Evolutionary conservation across 768 basidiomycete genomes (phyloP), one percentile per base, ranked within the genome.

Genomic region (Agaricus bisporus): DNA sequence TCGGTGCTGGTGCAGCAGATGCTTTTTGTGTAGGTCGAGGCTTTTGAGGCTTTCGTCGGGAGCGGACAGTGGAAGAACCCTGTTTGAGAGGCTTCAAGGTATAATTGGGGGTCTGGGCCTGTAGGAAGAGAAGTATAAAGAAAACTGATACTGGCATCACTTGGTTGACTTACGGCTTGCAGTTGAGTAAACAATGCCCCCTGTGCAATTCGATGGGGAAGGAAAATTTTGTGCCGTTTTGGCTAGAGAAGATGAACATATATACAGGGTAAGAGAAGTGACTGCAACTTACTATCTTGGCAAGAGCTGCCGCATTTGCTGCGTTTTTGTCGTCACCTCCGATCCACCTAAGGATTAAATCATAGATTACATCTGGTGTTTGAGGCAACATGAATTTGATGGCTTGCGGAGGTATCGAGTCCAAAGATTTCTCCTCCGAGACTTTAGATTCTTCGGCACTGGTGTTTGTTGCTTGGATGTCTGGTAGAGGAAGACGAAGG

Each of bases 51-150:
- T 67, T 66, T 9, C 53, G 53, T 51, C 63, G 70, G 9, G 59
- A 59, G 25, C 65, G 63, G 41, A 63, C 51, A 2, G 69, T 54
- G 44, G 60, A 61, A 9, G 72, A 63, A 5, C 76, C 70, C 35
- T 83, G 78, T 61, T 81, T 85, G 35, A 89, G 72, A 3, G 71
- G 64, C 57, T 77, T 86, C 75, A 82, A 81, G 2, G 72, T 65
- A 61, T 76, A 75, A 64, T 0, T 51, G 51, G 77, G 72, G 0
- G 71, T 63, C 25, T 75, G 69, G 20, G 78, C 75, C 85, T 75
- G 43, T 9, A 32, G 26, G 7, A 54, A 28, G 38, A 14, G 39
- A 7, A 26, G 43, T 57, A 12, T 22, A 20, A 36, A 29, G 11
- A 36, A 17, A 44, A 26, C 26, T 59, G 43, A 43, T 25, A 6